Evolutionary conservation across 2,329 filamentous ascomycete species (phyloP).

Genomic region (Paecilomyces sp.): DNA sequence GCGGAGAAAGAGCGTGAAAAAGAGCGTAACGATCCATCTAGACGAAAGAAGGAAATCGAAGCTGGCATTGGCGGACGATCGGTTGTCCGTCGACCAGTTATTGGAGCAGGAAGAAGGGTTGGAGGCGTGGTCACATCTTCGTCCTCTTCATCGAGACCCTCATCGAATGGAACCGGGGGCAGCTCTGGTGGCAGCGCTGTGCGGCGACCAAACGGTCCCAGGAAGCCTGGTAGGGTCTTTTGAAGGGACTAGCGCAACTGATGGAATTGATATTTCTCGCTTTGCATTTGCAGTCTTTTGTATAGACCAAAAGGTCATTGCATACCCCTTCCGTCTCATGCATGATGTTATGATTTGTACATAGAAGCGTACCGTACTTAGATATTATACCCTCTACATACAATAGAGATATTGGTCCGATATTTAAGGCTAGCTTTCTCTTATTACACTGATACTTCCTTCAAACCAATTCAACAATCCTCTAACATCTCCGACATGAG

Average conservation of each 20-base stretch:
- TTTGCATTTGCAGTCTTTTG: neutral
- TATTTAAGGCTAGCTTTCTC: too few species aligned
- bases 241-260: conserved; percentile 2
- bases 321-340: neutral
- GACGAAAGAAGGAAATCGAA: conserved; percentile 29
- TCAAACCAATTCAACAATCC: neutral
- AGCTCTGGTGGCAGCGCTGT: conserved; percentile 27
- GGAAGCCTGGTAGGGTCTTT: conserved; percentile 29
- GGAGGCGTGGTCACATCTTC: conserved; percentile 22
- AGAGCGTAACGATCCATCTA: conserved; percentile 25
- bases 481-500: too few species aligned
- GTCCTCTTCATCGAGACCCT: conserved; percentile 13
- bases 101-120: conserved; percentile 16
- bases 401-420: neutral
- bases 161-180: conserved; percentile 12
- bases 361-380: neutral
- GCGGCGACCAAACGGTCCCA: conserved; percentile 27
- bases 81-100: conserved; percentile 15
- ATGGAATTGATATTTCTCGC: neutral
- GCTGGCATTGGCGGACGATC: conserved; percentile 14
- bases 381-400: neutral
- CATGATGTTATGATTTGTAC: neutral
- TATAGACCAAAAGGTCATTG: neutral
- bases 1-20: conserved; percentile 32
- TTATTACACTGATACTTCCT: neutral